Conservation (phyloP, 495 filamentous ascomycete species). For the Penicillium dipodomyicola region DNA sequence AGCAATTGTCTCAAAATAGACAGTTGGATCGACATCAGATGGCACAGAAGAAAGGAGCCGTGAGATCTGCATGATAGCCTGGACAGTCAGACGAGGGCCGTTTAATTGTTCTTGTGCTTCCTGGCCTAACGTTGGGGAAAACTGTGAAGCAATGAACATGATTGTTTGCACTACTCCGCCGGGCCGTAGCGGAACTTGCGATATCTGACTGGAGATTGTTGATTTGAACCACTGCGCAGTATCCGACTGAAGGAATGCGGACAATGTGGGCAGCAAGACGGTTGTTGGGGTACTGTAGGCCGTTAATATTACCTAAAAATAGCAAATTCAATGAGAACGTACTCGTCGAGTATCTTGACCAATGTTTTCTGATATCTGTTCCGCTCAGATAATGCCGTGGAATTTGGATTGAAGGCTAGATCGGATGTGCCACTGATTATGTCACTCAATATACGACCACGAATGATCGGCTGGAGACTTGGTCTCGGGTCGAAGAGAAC, state of each 20-base stretch:
- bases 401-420: constrained; percentile 41
- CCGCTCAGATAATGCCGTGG: constrained; percentile 17
- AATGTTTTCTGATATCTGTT: constrained; percentile 30
- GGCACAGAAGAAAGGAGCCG: constrained; percentile 63
- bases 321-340: constrained; percentile 15
- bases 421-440: constrained; percentile 43
- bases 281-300: constrained; percentile 39
- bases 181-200: constrained; percentile 61
- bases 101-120: constrained; percentile 37
- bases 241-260: constrained; percentile 47
- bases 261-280: constrained; percentile 45
- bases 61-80: constrained; percentile 66
- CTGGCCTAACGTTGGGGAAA: constrained; percentile 45
- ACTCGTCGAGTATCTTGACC: constrained; percentile 44
- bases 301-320: constrained; percentile 18
- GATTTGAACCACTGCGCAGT: constrained; percentile 47
- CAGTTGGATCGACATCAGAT: constrained; percentile 50
- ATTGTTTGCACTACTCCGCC: constrained; percentile 66
- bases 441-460: constrained; percentile 45
- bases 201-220: constrained; percentile 52
- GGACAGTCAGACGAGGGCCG: constrained; percentile 67
- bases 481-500: constrained; percentile 34
- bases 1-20: constrained; percentile 62
- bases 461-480: constrained; percentile 43
- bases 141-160: constrained; percentile 65